Evolutionary conservation across 2,329 filamentous ascomycete genomes (phyloP).

Genomic region (Dothistroma pini): DNA sequence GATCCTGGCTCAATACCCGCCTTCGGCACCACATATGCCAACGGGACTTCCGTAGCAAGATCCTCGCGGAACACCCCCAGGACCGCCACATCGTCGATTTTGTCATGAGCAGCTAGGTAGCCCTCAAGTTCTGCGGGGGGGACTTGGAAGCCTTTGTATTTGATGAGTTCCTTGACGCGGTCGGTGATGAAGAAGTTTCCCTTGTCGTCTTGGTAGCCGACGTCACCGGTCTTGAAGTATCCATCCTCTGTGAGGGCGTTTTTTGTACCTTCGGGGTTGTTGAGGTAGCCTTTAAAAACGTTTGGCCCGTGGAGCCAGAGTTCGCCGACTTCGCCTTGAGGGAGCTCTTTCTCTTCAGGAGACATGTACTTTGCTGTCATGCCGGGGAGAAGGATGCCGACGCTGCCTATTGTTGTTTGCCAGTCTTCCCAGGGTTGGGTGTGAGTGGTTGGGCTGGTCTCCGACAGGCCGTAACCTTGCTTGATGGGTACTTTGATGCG

Average conservation of each 20-base stretch:
- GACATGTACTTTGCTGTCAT: constrained; percentile 79
- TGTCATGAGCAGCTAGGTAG: constrained; percentile 45
- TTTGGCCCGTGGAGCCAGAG: constrained; percentile 68
- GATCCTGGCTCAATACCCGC: constrained; percentile 19
- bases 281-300: constrained; percentile 83
- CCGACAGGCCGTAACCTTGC: constrained; percentile 87
- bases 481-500: constrained; percentile 77
- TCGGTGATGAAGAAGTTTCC: constrained; percentile 88
- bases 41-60: constrained; percentile 54
- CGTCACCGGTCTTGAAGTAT: constrained; percentile 85
- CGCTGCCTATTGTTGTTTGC: constrained; percentile 70
- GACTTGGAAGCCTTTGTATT: constrained; percentile 49
- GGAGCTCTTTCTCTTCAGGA: constrained; percentile 55
- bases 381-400: constrained; percentile 74
- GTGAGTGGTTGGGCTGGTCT: constrained; percentile 78
- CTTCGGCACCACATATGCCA: constrained; percentile 55
- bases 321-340: constrained; percentile 81
- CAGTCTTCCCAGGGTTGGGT: constrained; percentile 69
- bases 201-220: constrained; percentile 70
- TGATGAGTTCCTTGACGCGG: constrained; percentile 62
- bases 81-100: constrained; percentile 57
- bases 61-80: constrained; percentile 51
- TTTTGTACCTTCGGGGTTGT: constrained; percentile 64
- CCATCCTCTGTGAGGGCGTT: constrained; percentile 71
- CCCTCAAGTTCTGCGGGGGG: constrained; percentile 46